These are phyloP conservation scores for Acacia concinna DNA, from an alignment of 331 rosid genomes.

Conservation along the genomic window DNA sequence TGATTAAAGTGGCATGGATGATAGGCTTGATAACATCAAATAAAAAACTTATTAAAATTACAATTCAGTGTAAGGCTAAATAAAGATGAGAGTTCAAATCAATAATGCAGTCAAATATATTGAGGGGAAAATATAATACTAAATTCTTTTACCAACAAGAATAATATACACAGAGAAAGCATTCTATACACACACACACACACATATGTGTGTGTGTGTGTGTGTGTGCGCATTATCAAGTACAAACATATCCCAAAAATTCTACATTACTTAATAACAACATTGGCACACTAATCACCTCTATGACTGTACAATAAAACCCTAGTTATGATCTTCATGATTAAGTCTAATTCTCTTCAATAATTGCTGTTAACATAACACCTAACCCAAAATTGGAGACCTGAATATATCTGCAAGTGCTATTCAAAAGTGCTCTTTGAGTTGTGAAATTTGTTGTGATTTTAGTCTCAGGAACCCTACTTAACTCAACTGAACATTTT, in stretches of 20 bases:
- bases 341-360: neutral
- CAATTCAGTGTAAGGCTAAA: neutral
- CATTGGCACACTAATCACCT: neutral
- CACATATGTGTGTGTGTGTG: too few species aligned
- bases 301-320: neutral
- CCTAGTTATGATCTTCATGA: neutral
- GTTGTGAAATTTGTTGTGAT: neutral
- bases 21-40: too few species aligned
- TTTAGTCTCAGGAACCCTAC: neutral
- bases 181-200: neutral
- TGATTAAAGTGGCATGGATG: neutral
- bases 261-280: neutral
- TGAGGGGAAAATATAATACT: neutral
- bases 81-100: neutral
- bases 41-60: neutral
- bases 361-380: slow-evolving; percentile 21
- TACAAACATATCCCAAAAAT: neutral
- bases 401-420: neutral
- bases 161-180: neutral
- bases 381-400: slow-evolving; percentile 1
- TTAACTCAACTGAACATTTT: neutral
- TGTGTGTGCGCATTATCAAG: neutral
- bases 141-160: neutral
- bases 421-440: neutral
- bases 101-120: neutral